These are phyloP conservation scores for Dryas drummondii DNA, from an alignment of 306 rosid species.

Conservation along the genomic window DNA sequence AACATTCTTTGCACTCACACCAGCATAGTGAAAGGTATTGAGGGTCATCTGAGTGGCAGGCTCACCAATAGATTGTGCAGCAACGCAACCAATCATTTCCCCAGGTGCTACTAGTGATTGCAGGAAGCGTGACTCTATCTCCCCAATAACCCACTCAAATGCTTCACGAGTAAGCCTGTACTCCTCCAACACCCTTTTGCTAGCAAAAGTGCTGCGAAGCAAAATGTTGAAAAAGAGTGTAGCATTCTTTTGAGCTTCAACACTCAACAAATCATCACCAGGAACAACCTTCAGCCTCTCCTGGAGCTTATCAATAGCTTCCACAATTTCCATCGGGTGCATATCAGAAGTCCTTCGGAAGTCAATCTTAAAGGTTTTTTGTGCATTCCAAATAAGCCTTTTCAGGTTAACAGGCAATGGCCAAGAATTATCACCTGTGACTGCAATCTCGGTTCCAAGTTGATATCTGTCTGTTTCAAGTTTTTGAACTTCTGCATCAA, in stretches of 20 bases:
- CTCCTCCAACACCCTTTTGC: conserved; percentile 96
- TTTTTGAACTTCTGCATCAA: conserved; percentile 92
- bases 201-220: conserved; percentile 94
- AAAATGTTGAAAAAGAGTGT: conserved; percentile 83
- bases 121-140: conserved; percentile 91
- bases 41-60: conserved; percentile 99
- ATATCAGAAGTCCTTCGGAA: conserved; percentile 92
- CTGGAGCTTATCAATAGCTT: conserved; percentile 97
- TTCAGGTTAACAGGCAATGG: conserved; percentile 94
- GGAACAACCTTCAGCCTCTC: conserved; percentile 97
- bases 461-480: conserved; percentile 85
- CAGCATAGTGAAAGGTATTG: conserved; percentile 98
- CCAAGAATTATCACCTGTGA: conserved; percentile 83
- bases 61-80: conserved; percentile 97
- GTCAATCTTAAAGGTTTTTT: conserved; percentile 90
- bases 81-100: conserved; percentile 98
- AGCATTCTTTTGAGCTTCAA: conserved; percentile 96
- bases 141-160: conserved; percentile 97
- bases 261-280: conserved; percentile 89
- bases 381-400: conserved; percentile 99
- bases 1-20: conserved; percentile 99
- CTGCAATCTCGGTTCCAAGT: conserved; percentile 83
- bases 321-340: conserved; percentile 99
- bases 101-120: conserved; percentile 98
- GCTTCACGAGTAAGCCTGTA: conserved; percentile 98